phyloP scores from a whole-genome alignment of 208 protist species.

The Leishmania amazonensis region DNA sequence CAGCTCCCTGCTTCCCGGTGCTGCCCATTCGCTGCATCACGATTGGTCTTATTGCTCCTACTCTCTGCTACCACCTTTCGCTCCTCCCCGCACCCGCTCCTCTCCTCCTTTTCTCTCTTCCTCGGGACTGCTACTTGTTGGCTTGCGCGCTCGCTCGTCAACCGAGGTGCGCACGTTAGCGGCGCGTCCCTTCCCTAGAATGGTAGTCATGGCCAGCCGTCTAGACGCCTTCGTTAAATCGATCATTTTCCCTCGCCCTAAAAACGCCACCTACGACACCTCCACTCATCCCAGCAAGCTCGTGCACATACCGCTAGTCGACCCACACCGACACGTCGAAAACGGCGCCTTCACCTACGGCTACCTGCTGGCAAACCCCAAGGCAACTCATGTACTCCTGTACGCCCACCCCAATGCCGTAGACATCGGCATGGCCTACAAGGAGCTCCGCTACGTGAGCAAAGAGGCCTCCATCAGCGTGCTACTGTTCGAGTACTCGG shows the following conservation, averaged over 20 bases:
- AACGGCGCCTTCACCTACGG: constrained; percentile 68
- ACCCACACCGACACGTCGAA: constrained; percentile 43
- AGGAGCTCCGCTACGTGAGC: constrained; percentile 64
- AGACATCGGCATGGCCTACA: constrained; percentile 80
- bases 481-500: constrained; percentile 80
- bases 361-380: constrained; percentile 52
- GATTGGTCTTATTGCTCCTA: not conserved
- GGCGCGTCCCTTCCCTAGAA: not conserved
- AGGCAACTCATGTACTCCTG: constrained; percentile 64
- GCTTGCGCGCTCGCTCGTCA: not conserved
- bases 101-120: not conserved
- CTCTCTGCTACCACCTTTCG: not conserved
- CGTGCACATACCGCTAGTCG: constrained; percentile 67
- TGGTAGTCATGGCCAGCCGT: constrained; percentile 41
- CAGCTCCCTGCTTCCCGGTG: not conserved
- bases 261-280: constrained; percentile 59
- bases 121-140: not conserved
- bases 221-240: constrained; percentile 73
- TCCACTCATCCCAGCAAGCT: constrained; percentile 42
- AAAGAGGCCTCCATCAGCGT: constrained; percentile 59
- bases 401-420: constrained; percentile 89
- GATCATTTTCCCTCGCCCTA: constrained; percentile 71
- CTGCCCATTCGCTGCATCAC: not conserved
- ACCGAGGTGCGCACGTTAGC: not conserved
- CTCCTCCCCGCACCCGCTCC: not conserved